Evolutionary conservation across 2,329 filamentous ascomycete species (phyloP), one percentile per base, ranked within the genome.

Genomic region (Teratosphaeria nubilosa): DNA sequence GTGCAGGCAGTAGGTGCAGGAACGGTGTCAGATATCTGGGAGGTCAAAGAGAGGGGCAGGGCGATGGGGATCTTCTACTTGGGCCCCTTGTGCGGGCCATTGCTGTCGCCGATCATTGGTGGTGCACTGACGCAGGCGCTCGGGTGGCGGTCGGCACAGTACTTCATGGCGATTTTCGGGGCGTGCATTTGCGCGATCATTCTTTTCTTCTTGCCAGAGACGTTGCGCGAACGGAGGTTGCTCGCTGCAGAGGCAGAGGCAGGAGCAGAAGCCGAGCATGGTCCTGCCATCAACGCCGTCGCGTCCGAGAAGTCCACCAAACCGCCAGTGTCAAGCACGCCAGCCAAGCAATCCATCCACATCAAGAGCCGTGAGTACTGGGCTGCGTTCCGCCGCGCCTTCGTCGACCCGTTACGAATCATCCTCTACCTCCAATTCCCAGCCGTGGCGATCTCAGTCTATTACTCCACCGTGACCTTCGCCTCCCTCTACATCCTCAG

Each of bases 21-120:
- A 5, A 91, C 89, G 2, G 88, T 94, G 59, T 85, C 89, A 51
- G 89, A 94, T 69, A 78, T 92, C 13, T 95, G 88, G 86, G 86
- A 90, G 62, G 73, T 84, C 0, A 79, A 76, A 54, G 86, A 92
- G 70, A 78, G 90, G 54, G 90, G 90, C 2, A 77, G 76, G 16
- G 89, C 89, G n/a, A 94, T 94, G 88, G 83, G 87, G 2, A 79
- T 88, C 48, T 94, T 92, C 72, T 94, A 91, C 65, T 78, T 94
- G 0, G 90, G 90, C 0, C 89, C 90, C 0, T 73, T 94, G 9
- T 80, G 85, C 54, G 89, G 88, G 0, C 90, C 90, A 0, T 73
- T 94, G 14, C 71, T 92, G 5, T 84, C 86, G 0, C 90, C 90
- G 1, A 87, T 94, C 56, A 77, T 94, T 32, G 90, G 89, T 56